Conservation (phyloP, 768 basidiomycete genomes). For the Trametes cingulata region DNA sequence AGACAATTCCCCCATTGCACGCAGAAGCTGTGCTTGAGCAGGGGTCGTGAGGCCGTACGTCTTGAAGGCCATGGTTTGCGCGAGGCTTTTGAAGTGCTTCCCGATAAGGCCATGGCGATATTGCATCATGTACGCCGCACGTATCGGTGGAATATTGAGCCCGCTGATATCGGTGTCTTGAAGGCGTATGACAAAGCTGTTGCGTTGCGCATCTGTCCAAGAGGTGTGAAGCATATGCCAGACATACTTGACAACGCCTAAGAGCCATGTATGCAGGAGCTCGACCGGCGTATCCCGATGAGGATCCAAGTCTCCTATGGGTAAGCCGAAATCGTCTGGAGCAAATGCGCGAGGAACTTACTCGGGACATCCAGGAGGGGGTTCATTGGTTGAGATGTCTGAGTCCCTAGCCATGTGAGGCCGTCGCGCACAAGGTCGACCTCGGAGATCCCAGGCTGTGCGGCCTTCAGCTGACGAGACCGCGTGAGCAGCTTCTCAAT, state of each 20-base stretch:
- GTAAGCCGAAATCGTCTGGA: too few relatives aligned
- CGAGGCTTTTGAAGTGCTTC: slow-evolving; percentile 38
- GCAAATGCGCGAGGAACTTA: too few relatives aligned
- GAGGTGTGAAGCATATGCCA: slow-evolving; percentile 32
- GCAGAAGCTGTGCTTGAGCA: background rate
- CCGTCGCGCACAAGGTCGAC: too few relatives aligned
- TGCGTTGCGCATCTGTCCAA: slow-evolving; percentile 28
- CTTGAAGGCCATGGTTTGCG: slow-evolving; percentile 35
- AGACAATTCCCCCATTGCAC: slow-evolving; percentile 18
- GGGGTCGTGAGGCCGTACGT: slow-evolving; percentile 1
- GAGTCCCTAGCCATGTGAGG: too few relatives aligned
- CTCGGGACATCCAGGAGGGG: too few relatives aligned
- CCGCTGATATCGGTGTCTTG: slow-evolving; percentile 30
- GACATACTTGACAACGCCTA: slow-evolving; percentile 33
- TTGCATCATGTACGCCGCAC: slow-evolving; percentile 34
- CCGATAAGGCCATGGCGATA: slow-evolving; percentile 39
- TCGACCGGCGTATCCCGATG: slow-evolving; percentile 13
- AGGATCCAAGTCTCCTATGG: too few relatives aligned
- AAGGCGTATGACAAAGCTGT: slow-evolving; percentile 31
- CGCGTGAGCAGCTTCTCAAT: too few relatives aligned
- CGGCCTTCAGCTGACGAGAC: too few relatives aligned
- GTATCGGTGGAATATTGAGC: slow-evolving; percentile 29
- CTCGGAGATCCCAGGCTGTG: too few relatives aligned
- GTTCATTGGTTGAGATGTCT: too few relatives aligned
- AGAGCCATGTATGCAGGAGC: slow-evolving; percentile 26